A percentile compares a stretch with the other conserved stretches of the same genome.
These are phyloP conservation scores for Detonula confervacea DNA, from an alignment of 352 stramenopile genomes.

Conservation along the genomic window DNA sequence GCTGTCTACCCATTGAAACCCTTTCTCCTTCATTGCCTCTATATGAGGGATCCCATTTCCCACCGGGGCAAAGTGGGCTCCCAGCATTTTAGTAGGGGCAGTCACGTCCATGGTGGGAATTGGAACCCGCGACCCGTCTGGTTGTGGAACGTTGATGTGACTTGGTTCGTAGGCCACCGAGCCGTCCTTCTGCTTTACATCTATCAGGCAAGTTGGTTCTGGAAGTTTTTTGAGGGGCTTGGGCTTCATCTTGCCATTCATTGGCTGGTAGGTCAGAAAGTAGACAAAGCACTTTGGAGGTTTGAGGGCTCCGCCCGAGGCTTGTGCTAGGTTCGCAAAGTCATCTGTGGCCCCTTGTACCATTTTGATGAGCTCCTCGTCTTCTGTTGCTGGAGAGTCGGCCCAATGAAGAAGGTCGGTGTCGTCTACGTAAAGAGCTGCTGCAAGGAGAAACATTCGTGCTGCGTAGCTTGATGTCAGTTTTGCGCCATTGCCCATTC, in stretches of 20 bases:
- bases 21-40: background rate
- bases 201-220: background rate
- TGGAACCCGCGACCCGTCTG: background rate
- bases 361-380: background rate
- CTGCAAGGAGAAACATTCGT: background rate
- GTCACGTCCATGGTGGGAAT: background rate
- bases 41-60: background rate
- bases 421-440: slow-evolving; percentile 15
- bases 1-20: background rate
- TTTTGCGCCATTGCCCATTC: background rate
- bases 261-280: background rate
- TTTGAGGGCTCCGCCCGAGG: slow-evolving; percentile 14
- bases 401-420: slow-evolving; percentile 12
- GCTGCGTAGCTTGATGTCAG: background rate
- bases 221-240: background rate
- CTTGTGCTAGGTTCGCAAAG: background rate
- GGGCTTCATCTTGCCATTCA: background rate
- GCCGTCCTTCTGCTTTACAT: background rate
- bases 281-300: slow-evolving; percentile 23
- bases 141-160: slow-evolving; percentile 6
- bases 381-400: background rate
- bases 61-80: background rate
- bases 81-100: background rate
- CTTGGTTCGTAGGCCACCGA: background rate
- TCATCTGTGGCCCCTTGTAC: background rate